A percentile compares a stretch with the other conserved stretches of the same genome.
These are phyloP conservation scores for Saccharomycopsis amapae DNA, from an alignment of 805 yeast genomes.

Conservation along the genomic window DNA sequence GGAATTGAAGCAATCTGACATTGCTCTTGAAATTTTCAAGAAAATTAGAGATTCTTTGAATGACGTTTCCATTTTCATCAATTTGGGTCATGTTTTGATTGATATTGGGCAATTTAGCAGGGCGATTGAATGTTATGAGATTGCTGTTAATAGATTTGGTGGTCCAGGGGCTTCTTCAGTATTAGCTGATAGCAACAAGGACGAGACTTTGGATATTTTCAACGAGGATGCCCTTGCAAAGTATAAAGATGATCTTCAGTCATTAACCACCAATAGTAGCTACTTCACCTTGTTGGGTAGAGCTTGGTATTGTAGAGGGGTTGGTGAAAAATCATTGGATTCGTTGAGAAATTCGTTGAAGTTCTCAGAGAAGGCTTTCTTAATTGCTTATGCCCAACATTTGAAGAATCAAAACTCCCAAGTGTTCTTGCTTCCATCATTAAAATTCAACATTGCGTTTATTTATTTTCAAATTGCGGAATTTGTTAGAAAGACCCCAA, in stretches of 20 bases:
- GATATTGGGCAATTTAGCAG: conserved; percentile 78
- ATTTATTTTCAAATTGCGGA: conserved; percentile 85
- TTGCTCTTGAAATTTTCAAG: conserved; percentile 80
- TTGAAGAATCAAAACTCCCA: not conserved
- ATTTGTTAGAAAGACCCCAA: conserved; percentile 54
- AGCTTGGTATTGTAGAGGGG: conserved; percentile 81
- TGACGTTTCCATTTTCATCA: conserved; percentile 75
- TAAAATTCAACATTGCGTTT: conserved; percentile 75
- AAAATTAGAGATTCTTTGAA: conserved; percentile 85
- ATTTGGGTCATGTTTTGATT: conserved; percentile 78
- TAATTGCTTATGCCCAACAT: conserved; percentile 28
- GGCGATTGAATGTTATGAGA: conserved; percentile 83
- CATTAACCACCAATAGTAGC: conserved; percentile 46
- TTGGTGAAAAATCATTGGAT: conserved; percentile 55
- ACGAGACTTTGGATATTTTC: conserved; percentile 5
- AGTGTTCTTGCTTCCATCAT: conserved; percentile 30
- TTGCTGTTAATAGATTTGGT: conserved; percentile 59
- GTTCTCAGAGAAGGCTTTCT: conserved; percentile 51
- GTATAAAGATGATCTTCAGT: conserved; percentile 35
- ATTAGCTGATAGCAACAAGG: conserved; percentile 1
- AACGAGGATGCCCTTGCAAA: conserved; percentile 10
- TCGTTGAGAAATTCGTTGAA: conserved; percentile 56
- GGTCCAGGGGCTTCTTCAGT: conserved; percentile 7
- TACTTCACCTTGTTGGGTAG: conserved; percentile 70
- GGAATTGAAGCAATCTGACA: conserved; percentile 65